Evolutionary conservation across 441 rosid genomes (phyloP).

Genomic region (Geranium incanum): DNA sequence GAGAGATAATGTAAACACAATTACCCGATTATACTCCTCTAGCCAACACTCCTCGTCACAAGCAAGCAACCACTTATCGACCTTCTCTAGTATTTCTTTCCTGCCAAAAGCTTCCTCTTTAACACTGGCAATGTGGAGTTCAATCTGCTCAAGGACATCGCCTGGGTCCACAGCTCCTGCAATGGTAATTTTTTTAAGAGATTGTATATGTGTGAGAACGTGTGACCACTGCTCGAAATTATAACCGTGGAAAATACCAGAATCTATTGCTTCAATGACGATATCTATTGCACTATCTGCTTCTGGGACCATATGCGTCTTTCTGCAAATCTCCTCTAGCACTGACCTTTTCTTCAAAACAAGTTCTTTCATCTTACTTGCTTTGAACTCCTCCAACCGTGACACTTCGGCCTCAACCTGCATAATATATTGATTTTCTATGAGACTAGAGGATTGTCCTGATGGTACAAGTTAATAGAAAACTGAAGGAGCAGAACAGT

Average conservation of each 20-base stretch:
- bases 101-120: constrained; percentile 88
- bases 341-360: constrained; percentile 83
- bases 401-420: constrained; percentile 89
- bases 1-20: constrained; percentile 21
- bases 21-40: constrained; percentile 90
- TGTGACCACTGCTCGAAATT: neutral
- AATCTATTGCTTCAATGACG: constrained; percentile 63
- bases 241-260: constrained; percentile 42
- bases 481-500: constrained; percentile 5
- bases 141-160: constrained; percentile 62
- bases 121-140: constrained; percentile 64
- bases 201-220: constrained; percentile 2
- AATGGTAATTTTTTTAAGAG: constrained; percentile 6
- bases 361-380: constrained; percentile 97
- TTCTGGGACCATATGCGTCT: constrained; percentile 76
- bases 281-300: constrained; percentile 52
- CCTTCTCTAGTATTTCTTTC: constrained; percentile 80
- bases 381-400: constrained; percentile 75
- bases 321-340: constrained; percentile 83
- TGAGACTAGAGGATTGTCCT: constrained; percentile 3
- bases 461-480: neutral
- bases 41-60: constrained; percentile 98
- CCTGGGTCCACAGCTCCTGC: constrained; percentile 59
- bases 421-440: constrained; percentile 15
- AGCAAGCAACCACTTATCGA: constrained; percentile 92